Percentiles rank a stretch among this genome's conserved stretches.
phyloP scores from a whole-genome alignment of 768 basidiomycete genomes.

The Hemileccinum impolitum region DNA sequence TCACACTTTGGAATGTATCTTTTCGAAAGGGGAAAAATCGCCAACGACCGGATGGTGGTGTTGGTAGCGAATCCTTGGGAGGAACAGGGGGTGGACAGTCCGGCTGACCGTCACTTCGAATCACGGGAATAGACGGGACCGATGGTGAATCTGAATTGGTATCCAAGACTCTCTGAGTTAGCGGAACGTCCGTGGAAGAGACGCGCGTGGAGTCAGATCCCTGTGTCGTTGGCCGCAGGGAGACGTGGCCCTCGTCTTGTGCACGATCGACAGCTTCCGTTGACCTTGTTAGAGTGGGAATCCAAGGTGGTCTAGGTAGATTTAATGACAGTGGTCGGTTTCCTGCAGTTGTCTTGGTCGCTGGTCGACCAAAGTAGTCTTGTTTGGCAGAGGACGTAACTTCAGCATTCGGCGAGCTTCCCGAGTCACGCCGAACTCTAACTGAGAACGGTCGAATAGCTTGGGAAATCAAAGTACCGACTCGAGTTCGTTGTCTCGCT shows the following conservation, averaged over 20 bases:
- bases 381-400: constrained; percentile 17
- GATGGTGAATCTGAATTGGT: constrained; percentile 11
- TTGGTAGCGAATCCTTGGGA: constrained; percentile 26
- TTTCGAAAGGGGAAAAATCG: constrained; percentile 50
- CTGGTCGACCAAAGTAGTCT: constrained; percentile 20
- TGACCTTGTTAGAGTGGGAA: constrained; percentile 22
- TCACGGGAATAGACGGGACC: constrained; percentile 8
- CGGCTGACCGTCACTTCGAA: constrained; percentile 10
- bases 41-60: constrained; percentile 38
- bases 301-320: constrained; percentile 19
- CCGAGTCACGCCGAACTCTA: constrained; percentile 38
- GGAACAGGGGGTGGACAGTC: constrained; percentile 30
- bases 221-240: constrained; percentile 10
- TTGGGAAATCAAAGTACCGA: constrained; percentile 53
- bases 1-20: constrained; percentile 31
- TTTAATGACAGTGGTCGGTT: constrained; percentile 20
- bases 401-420: constrained; percentile 29
- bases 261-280: constrained; percentile 24
- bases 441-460: constrained; percentile 47
- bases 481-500: constrained; percentile 40
- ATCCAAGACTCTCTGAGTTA: constrained; percentile 6
- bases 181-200: constrained; percentile 15
- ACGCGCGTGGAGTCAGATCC: constrained; percentile 10
- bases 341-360: constrained; percentile 9
- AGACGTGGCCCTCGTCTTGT: neutral